Percentiles rank a stretch among this genome's conserved stretches.
phyloP scores from a whole-genome alignment of 495 filamentous ascomycete genomes.

The Sordaria brevicollis region DNA sequence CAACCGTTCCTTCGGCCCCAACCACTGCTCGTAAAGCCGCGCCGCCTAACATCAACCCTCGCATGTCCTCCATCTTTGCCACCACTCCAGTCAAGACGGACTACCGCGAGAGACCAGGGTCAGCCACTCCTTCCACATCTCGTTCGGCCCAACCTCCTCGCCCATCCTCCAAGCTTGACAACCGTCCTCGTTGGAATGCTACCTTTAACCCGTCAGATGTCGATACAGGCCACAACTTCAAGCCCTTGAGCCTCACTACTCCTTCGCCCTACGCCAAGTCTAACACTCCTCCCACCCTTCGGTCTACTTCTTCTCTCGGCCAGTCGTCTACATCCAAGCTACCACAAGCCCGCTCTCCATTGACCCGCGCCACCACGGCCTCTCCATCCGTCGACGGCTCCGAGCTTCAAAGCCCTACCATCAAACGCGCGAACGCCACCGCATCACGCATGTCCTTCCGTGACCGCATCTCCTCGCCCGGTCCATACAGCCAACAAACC shows the following conservation, averaged over 20 bases:
- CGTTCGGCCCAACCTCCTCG: conserved; percentile 39
- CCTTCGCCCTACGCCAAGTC: conserved; percentile 51
- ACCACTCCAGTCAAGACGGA: background rate
- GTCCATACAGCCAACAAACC: conserved; percentile 20
- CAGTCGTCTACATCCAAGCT: conserved; percentile 32
- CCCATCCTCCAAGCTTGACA: conserved; percentile 36
- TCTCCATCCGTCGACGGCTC: conserved; percentile 23
- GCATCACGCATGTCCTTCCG: conserved; percentile 35
- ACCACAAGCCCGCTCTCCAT: conserved; percentile 35
- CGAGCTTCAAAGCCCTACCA: conserved; percentile 17
- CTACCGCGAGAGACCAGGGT: background rate
- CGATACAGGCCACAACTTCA: conserved; percentile 60
- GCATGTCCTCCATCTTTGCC: conserved; percentile 22
- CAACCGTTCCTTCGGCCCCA: conserved; percentile 16
- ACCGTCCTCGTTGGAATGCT: conserved; percentile 70
- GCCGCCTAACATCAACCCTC: conserved; percentile 17
- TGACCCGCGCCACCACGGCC: conserved; percentile 29
- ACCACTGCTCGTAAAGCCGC: conserved; percentile 26
- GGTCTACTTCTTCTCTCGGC: conserved; percentile 28
- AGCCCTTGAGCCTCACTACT: conserved; percentile 51
- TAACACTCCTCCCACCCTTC: conserved; percentile 16
- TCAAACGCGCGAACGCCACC: conserved; percentile 13
- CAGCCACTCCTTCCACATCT: conserved; percentile 33
- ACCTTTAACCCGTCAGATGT: conserved; percentile 62
- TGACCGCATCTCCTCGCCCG: conserved; percentile 35